Conservation (phyloP, 2,329 filamentous ascomycete species). For the Aspergillus sp. region DNA sequence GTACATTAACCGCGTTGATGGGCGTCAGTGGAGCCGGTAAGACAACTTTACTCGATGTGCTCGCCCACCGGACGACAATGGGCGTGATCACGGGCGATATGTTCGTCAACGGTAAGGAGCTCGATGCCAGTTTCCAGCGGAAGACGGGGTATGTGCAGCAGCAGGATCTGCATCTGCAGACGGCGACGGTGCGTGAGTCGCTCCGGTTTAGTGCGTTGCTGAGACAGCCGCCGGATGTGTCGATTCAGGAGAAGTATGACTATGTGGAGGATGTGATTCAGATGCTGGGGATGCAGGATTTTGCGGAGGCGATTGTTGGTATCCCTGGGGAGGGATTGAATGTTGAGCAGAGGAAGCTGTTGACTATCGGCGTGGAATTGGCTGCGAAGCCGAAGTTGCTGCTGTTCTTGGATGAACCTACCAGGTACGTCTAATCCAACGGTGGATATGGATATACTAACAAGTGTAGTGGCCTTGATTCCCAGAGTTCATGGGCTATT, state of each 20-base stretch:
- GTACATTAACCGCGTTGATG: constrained; percentile 85
- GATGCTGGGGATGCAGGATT: constrained; percentile 64
- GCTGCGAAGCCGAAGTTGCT: constrained; percentile 86
- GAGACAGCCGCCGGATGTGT: constrained; percentile 72
- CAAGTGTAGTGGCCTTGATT: constrained; percentile 66
- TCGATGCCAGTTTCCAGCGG: constrained; percentile 76
- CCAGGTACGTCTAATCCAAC: not conserved
- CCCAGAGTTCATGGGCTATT: constrained; percentile 90
- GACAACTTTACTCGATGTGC: constrained; percentile 85
- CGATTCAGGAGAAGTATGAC: constrained; percentile 72
- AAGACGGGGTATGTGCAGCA: constrained; percentile 86
- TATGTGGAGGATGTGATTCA: constrained; percentile 76
- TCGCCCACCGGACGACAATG: constrained; percentile 83
- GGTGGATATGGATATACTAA: no score
- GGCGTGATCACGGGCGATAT: constrained; percentile 85
- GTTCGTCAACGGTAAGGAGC: constrained; percentile 70
- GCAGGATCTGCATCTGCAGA: constrained; percentile 82
- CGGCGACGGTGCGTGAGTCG: constrained; percentile 82
- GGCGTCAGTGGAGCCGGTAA: constrained; percentile 75
- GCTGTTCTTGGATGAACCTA: constrained; percentile 74
- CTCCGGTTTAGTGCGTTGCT: constrained; percentile 84
- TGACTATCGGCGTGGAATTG: constrained; percentile 91
- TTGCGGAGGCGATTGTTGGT: constrained; percentile 82
- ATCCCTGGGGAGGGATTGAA: constrained; percentile 79
- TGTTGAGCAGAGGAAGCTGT: constrained; percentile 66